A percentile compares a stretch with the other conserved stretches of the same genome.
Conservation (phyloP, 495 filamentous ascomycete species). For the Neurospora tetrasperma region DNA sequence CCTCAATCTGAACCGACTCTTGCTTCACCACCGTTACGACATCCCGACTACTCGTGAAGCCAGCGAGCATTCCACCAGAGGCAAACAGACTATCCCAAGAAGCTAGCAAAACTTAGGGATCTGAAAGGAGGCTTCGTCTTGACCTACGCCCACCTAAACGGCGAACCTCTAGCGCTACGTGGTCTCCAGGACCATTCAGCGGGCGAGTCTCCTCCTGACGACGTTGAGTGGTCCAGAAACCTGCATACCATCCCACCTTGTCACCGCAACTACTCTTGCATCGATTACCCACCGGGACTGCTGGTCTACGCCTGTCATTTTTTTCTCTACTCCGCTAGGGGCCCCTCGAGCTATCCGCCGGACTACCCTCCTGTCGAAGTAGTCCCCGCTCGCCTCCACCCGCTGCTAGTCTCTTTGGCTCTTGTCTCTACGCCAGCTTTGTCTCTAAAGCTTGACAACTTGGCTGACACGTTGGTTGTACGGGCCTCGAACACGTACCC, state of each 20-base stretch:
- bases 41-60: not conserved
- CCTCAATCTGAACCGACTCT: not conserved
- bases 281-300: constrained; percentile 20
- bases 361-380: constrained; percentile 11
- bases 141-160: constrained; percentile 20
- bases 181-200: constrained; percentile 29
- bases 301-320: constrained; percentile 18
- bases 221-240: constrained; percentile 32
- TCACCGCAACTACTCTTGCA: constrained; percentile 21
- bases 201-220: constrained; percentile 23
- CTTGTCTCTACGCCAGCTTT: not conserved
- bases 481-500: constrained; percentile 14
- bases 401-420: constrained; percentile 11
- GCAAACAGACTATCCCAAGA: not conserved
- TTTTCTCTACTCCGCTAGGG: constrained; percentile 21
- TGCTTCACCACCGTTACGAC: not conserved
- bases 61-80: not conserved
- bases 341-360: constrained; percentile 12
- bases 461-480: constrained; percentile 10
- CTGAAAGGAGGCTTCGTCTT: constrained; percentile 16
- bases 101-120: constrained; percentile 8
- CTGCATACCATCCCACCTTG: constrained; percentile 27
- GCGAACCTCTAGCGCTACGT: constrained; percentile 16
- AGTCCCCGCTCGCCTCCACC: constrained; percentile 1
- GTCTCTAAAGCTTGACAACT: not conserved